Conservation (phyloP, 805 yeast species). For the Teunomyces lycoperdinae region DNA sequence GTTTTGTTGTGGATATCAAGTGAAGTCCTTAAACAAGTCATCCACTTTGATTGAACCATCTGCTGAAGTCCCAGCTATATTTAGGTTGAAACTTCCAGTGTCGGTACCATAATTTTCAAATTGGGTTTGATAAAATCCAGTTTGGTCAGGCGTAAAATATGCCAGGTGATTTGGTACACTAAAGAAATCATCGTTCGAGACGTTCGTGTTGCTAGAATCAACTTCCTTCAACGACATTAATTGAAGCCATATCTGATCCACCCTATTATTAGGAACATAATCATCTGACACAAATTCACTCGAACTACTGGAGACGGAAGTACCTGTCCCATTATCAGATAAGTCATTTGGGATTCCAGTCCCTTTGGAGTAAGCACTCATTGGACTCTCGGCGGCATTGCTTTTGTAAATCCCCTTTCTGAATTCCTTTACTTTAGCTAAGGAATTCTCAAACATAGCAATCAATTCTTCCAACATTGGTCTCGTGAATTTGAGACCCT, state of each 20-base stretch:
- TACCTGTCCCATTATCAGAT: background rate
- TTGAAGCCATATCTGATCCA: slow-evolving; percentile 12
- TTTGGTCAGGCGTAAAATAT: background rate
- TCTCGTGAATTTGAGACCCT: slow-evolving; percentile 10
- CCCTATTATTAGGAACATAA: slow-evolving; percentile 6
- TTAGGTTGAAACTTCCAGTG: background rate
- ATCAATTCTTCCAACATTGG: slow-evolving; percentile 21
- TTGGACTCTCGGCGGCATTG: background rate
- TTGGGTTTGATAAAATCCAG: background rate
- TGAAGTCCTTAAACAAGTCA: slow-evolving; percentile 9
- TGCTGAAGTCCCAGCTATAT: background rate
- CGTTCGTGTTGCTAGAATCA: background rate
- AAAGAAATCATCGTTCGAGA: background rate
- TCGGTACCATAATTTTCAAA: slow-evolving; percentile 1
- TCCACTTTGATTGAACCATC: slow-evolving; percentile 5
- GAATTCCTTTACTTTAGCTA: slow-evolving; percentile 12
- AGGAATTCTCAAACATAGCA: slow-evolving; percentile 19
- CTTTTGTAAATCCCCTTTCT: background rate
- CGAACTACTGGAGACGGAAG: background rate
- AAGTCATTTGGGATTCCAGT: background rate
- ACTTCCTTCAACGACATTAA: slow-evolving; percentile 7
- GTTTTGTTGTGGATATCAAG: background rate
- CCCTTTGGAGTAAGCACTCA: background rate
- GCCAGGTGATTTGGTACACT: background rate
- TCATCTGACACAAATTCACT: background rate